Evolutionary conservation across 2,329 filamentous ascomycete genomes (phyloP).

Genomic region (Phaeosphaeria sp.): DNA sequence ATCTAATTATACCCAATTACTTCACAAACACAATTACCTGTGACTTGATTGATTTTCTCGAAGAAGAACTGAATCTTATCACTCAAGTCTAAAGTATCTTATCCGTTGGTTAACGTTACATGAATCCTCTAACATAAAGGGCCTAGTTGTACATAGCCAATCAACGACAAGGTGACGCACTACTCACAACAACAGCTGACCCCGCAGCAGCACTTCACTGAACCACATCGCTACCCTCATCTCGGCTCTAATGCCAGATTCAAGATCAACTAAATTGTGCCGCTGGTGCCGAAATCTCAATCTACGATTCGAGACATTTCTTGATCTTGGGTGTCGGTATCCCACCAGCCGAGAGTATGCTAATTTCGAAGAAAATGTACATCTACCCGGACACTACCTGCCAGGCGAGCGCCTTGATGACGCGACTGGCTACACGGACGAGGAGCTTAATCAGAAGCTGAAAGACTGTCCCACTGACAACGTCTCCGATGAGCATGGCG

Average conservation of each 20-base stretch:
- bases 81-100: too few relatives aligned
- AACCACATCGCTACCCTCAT: neutral
- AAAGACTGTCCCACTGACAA: too few relatives aligned
- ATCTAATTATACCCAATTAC: neutral
- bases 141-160: too few relatives aligned
- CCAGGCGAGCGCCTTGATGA: neutral
- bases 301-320: neutral
- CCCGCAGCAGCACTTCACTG: neutral
- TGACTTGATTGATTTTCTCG: too few relatives aligned
- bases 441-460: too few relatives aligned
- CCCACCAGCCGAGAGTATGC: neutral
- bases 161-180: neutral
- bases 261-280: neutral
- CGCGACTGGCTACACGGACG: too few relatives aligned
- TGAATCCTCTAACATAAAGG: too few relatives aligned
- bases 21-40: too few relatives aligned
- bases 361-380: neutral
- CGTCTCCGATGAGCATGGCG: too few relatives aligned
- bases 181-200: neutral
- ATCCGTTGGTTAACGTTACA: too few relatives aligned
- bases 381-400: neutral
- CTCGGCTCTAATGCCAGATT: neutral
- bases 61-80: too few relatives aligned
- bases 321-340: neutral
- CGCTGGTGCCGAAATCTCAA: neutral